phyloP scores from a whole-genome alignment of 2,329 filamentous ascomycete species.

The Juglanconis juglandina region DNA sequence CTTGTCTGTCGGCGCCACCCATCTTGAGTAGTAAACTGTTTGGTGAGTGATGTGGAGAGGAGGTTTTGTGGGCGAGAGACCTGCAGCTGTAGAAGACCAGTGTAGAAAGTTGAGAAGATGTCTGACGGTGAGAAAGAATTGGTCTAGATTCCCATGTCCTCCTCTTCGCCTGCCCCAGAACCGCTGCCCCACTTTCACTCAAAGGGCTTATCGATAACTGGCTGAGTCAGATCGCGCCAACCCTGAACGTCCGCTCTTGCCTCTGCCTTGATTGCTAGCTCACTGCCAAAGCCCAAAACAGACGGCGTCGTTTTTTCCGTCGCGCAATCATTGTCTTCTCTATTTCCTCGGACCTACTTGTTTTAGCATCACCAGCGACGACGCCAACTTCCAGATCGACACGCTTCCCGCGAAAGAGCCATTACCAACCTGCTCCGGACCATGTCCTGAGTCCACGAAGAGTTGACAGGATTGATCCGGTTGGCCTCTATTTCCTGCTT shows the following conservation, averaged over 20 bases:
- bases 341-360: not conserved
- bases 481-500: conserved; percentile 24
- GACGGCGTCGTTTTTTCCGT: not conserved
- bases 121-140: not conserved
- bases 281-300: not conserved
- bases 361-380: not conserved
- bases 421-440: conserved; percentile 5
- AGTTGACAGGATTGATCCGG: conserved; percentile 29
- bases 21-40: conserved; percentile 38
- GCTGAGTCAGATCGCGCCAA: not conserved
- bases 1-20: conserved; percentile 67
- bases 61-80: not conserved
- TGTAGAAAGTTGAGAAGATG: not conserved
- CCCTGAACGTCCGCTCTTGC: not conserved
- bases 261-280: not conserved
- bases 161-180: not conserved
- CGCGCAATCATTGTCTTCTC: not conserved
- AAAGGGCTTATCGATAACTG: conserved; percentile 4
- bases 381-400: not conserved
- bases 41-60: not conserved
- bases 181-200: not conserved
- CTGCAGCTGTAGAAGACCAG: not conserved
- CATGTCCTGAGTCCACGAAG: conserved; percentile 23
- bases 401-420: not conserved
- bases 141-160: not conserved